Conservation (phyloP, 805 yeast genomes). For the Candida parachauliodes region DNA sequence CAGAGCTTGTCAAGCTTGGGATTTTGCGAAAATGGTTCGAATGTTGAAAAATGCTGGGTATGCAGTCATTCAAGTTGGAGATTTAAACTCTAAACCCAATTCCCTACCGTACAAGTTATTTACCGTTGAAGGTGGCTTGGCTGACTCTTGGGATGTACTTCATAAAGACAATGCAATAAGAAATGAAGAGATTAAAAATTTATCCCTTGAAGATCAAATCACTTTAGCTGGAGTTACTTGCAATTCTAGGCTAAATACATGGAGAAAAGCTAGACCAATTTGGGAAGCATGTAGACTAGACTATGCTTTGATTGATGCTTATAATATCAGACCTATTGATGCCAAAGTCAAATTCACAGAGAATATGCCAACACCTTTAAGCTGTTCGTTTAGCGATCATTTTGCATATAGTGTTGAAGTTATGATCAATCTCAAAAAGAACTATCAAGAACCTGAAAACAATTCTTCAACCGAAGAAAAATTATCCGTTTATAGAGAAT, state of each 20-base stretch:
- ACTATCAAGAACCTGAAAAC: constrained; percentile 5
- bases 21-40: constrained; percentile 64
- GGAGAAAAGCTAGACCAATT: constrained; percentile 57
- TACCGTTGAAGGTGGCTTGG: constrained; percentile 61
- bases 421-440: constrained; percentile 13
- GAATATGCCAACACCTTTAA: constrained; percentile 46
- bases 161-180: constrained; percentile 23
- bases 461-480: constrained; percentile 13
- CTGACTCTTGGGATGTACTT: constrained; percentile 78
- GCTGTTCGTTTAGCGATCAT: constrained; percentile 83
- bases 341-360: constrained; percentile 78
- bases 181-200: constrained; percentile 18
- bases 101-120: constrained; percentile 76
- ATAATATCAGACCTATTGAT: constrained; percentile 47
- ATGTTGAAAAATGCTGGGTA: constrained; percentile 70
- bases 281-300: constrained; percentile 86
- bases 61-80: constrained; percentile 88
- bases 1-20: constrained; percentile 96
- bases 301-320: constrained; percentile 74
- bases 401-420: constrained; percentile 64
- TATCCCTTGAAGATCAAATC: constrained; percentile 52
- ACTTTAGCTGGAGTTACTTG: constrained; percentile 80
- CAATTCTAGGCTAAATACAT: constrained; percentile 81
- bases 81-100: constrained; percentile 84
- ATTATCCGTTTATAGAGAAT: constrained; percentile 35